Percentiles rank a stretch among this genome's conserved stretches.
Evolutionary conservation across 179 eudicot genomes (phyloP).

Genomic region (Pouteria campechiana): DNA sequence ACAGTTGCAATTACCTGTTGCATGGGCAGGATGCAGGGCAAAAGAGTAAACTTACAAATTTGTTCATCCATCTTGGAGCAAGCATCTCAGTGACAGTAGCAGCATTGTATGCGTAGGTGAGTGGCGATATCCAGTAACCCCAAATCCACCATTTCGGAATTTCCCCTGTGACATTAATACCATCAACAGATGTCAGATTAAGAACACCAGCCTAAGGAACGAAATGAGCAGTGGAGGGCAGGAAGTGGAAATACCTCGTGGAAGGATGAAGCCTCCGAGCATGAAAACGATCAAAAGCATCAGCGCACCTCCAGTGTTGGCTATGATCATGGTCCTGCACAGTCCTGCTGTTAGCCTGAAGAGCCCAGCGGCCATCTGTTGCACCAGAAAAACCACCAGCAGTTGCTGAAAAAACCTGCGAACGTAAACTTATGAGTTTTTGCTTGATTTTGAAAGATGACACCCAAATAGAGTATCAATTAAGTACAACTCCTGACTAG

Average conservation of each 20-base stretch:
- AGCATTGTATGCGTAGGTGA: conserved; percentile 48
- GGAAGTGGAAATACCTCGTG: conserved; percentile 27
- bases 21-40: too few species aligned
- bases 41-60: conserved; percentile 16
- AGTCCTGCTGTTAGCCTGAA: conserved; percentile 49
- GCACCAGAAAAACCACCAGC: conserved; percentile 42
- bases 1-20: too few species aligned
- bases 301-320: conserved; percentile 45
- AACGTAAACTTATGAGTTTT: neutral
- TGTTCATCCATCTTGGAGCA: conserved; percentile 57
- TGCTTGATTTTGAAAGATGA: neutral
- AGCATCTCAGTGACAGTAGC: conserved; percentile 50
- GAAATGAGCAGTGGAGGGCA: too few species aligned
- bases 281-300: conserved; percentile 32
- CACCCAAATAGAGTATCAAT: too few species aligned
- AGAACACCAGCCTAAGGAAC: too few species aligned
- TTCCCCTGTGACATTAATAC: conserved; percentile 12
- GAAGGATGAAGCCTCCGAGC: conserved; percentile 65
- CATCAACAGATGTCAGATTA: too few species aligned
- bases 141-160: conserved; percentile 46
- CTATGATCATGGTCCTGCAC: conserved; percentile 44
- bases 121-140: conserved; percentile 64
- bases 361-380: conserved; percentile 59
- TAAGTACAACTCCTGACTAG: too few species aligned
- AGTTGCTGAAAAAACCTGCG: conserved; percentile 49